Base-by-base conservation (phyloP, 257 asterid genomes). In the Plantago elongata region DNA sequence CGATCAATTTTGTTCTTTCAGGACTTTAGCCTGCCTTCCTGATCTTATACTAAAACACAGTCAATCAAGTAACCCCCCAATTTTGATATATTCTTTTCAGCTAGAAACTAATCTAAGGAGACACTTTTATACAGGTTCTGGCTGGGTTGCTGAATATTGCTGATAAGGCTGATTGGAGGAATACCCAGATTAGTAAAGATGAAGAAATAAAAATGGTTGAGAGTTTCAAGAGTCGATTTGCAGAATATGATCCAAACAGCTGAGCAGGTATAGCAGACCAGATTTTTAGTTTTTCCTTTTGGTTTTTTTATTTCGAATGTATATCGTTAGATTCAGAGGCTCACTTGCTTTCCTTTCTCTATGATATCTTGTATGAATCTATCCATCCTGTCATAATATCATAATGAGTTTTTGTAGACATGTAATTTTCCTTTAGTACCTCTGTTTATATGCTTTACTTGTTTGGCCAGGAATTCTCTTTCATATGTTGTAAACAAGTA, bases 121-220 rank as follows among this genome's bases (percentile, higher is more conserved):
- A 64, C 63, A 22, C 57, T 17, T 64, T 29, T 40, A 13, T 70
- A 51, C 68, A 92, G 99, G 97, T 92, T 69, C 74, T 92, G 74
- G 97, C 99, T 65, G 99, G 99, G 65, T 81, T 92, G 78, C 69
- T 92, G 78, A 89, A 86, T 66, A 70, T 77, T 74, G 90, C 96
- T 43, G 95, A 89, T 69, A 86, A 81, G 67, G 97, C 99, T 64
- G 96, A 92, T 69, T 92, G 99, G 99, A 83, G 95, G 71, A 86
- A 89, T 63, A 84, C 88, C 79, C 83, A 81, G 76, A 79, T 84
- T 44, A 78, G 82, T 68, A 86, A 81, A 75, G 97, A 84, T 7
- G 95, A 89, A 77, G 99, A 92, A 80, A 78, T 74, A 12, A 59
- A 70, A 77, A 79, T 83, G 88, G 84, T 81, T 0, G 85, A 81